These are phyloP conservation scores for Alternaria sp. DNA, from an alignment of 2,329 filamentous ascomycete genomes.

Conservation along the genomic window DNA sequence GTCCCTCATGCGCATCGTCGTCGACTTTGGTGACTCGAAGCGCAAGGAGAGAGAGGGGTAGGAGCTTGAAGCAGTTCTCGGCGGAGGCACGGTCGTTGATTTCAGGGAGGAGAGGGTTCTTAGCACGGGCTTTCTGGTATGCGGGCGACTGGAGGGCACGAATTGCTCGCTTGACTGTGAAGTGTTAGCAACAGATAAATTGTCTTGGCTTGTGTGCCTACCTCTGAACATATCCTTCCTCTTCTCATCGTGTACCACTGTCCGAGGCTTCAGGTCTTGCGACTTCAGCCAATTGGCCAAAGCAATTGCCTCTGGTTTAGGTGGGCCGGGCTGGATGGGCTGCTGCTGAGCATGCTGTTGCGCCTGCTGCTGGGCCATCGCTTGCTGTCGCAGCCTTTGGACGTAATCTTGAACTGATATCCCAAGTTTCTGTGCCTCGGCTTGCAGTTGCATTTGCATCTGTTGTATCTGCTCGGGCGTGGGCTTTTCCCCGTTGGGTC, in stretches of 20 bases:
- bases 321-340: slow-evolving; percentile 78
- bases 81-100: slow-evolving; percentile 88
- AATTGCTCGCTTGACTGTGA: slow-evolving; percentile 89
- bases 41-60: slow-evolving; percentile 92
- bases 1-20: slow-evolving; percentile 73
- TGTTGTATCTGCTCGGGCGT: slow-evolving; percentile 83
- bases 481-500: slow-evolving; percentile 61
- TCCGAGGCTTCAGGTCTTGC: slow-evolving; percentile 87
- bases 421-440: slow-evolving; percentile 83
- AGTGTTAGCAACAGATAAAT: slow-evolving; percentile 1
- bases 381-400: slow-evolving; percentile 61
- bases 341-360: slow-evolving; percentile 54
- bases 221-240: slow-evolving; percentile 98
- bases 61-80: slow-evolving; percentile 92
- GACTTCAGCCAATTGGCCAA: slow-evolving; percentile 85
- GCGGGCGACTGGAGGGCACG: slow-evolving; percentile 87
- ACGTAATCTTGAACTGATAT: slow-evolving; percentile 87
- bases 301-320: slow-evolving; percentile 87
- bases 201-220: slow-evolving; percentile 50
- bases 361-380: slow-evolving; percentile 63
- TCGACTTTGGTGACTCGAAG: slow-evolving; percentile 87
- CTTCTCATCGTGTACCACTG: slow-evolving; percentile 93
- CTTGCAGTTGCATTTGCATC: slow-evolving; percentile 83
- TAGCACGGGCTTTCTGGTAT: slow-evolving; percentile 86
- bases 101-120: slow-evolving; percentile 87